These are phyloP conservation scores for Nemania sp. DNA, from an alignment of 2,329 filamentous ascomycete species.

Conservation along the genomic window DNA sequence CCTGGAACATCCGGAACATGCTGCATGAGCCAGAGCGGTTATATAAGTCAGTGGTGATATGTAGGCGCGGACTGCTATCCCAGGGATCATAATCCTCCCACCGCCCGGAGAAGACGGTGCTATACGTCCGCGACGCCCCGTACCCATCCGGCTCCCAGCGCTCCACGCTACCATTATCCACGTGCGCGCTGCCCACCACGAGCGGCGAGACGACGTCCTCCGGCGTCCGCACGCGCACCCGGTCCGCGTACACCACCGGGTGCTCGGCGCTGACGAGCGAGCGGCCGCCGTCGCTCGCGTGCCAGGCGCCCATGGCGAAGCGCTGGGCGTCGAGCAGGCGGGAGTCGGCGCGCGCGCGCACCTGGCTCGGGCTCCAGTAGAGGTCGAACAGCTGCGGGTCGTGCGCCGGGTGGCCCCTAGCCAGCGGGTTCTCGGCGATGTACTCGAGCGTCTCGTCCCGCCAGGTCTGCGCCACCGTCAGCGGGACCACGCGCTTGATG, in stretches of 20 bases:
- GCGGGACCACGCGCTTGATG: constrained; percentile 73
- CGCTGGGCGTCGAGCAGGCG: constrained; percentile 71
- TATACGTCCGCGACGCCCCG: constrained; percentile 75
- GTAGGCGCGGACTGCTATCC: constrained; percentile 77
- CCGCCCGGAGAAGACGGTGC: constrained; percentile 75
- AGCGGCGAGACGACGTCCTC: constrained; percentile 73
- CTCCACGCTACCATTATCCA: constrained; percentile 81
- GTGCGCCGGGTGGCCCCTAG: constrained; percentile 70
- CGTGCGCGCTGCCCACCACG: constrained; percentile 77
- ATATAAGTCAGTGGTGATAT: constrained; percentile 80
- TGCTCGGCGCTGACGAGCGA: constrained; percentile 63
- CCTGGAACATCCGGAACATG: constrained; percentile 90
- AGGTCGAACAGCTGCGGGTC: constrained; percentile 78
- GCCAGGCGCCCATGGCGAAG: constrained; percentile 74
- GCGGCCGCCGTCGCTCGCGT: constrained; percentile 60
- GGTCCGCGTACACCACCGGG: constrained; percentile 76
- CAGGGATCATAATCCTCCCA: constrained; percentile 89
- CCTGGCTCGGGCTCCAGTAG: constrained; percentile 78
- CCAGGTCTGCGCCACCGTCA: constrained; percentile 70
- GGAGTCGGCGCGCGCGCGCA: constrained; percentile 73
- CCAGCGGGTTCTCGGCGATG: constrained; percentile 69
- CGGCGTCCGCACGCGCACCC: constrained; percentile 76
- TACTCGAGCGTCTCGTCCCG: constrained; percentile 76
- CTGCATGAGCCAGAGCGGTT: constrained; percentile 83
- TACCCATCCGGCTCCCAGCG: constrained; percentile 81